Evolutionary conservation across 2,329 filamentous ascomycete species (phyloP).

Genomic region (Aspergillus pseudoglaucus): DNA sequence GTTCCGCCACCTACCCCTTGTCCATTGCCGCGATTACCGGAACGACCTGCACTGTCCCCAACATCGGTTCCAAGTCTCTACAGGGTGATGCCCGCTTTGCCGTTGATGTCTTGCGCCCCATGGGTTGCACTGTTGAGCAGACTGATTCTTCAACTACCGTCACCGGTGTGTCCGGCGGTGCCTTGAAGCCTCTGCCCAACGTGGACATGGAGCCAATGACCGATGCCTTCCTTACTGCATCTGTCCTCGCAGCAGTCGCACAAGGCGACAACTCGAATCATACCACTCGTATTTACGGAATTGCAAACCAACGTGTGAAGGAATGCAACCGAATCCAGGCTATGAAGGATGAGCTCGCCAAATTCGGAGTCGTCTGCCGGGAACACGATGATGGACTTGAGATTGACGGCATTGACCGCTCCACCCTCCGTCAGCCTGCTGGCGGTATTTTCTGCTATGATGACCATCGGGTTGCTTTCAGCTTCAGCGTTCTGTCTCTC

Average conservation of each 20-base stretch:
- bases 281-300: constrained; percentile 81
- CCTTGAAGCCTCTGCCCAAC: constrained; percentile 66
- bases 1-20: constrained; percentile 92
- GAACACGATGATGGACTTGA: constrained; percentile 91
- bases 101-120: constrained; percentile 78
- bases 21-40: constrained; percentile 93
- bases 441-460: constrained; percentile 85
- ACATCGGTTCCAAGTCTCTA: constrained; percentile 85
- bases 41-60: constrained; percentile 90
- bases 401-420: constrained; percentile 52
- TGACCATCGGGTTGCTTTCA: constrained; percentile 97
- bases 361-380: constrained; percentile 79
- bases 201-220: constrained; percentile 99
- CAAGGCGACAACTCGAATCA: constrained; percentile 55
- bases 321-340: constrained; percentile 95
- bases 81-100: constrained; percentile 95
- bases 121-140: constrained; percentile 89
- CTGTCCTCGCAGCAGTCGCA: constrained; percentile 84
- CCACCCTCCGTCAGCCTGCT: constrained; percentile 50
- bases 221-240: constrained; percentile 93
- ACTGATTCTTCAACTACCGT: constrained; percentile 83
- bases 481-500: constrained; percentile 82
- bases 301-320: constrained; percentile 96
- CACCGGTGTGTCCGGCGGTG: constrained; percentile 71
- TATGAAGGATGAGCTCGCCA: constrained; percentile 90